Percentiles rank a stretch among this genome's conserved stretches.
Conservation (phyloP, 768 basidiomycete genomes). For the Kwoniella europaea region DNA sequence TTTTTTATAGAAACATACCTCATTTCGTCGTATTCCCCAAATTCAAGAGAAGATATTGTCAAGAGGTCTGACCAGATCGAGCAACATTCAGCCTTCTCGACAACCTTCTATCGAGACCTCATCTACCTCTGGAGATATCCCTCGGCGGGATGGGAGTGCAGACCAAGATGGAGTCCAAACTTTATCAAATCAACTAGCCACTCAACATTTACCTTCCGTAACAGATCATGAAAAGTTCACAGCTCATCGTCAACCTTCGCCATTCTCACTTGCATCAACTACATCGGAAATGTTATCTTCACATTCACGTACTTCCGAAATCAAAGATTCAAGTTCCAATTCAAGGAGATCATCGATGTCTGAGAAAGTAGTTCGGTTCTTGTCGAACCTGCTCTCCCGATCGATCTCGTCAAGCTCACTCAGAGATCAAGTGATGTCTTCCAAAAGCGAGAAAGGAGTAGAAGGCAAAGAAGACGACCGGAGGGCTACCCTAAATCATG, state of each 20-base stretch:
- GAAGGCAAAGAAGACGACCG: neutral
- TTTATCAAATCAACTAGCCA: too few relatives aligned
- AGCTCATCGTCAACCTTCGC: neutral
- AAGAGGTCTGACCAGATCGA: neutral
- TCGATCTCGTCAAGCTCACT: constrained; percentile 9
- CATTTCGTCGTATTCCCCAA: neutral
- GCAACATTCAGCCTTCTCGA: neutral
- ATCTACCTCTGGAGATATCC: too few relatives aligned
- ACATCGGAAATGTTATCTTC: constrained; percentile 3
- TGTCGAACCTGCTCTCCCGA: constrained; percentile 7
- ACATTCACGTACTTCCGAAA: neutral
- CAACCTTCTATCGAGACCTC: neutral
- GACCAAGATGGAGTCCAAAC: neutral
- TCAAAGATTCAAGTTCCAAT: neutral
- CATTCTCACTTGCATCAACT: neutral
- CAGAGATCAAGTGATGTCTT: too few relatives aligned
- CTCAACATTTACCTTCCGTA: neutral
- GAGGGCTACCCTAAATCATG: neutral
- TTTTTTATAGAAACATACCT: neutral
- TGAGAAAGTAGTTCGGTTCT: constrained; percentile 21
- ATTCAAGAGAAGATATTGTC: neutral
- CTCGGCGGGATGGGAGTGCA: too few relatives aligned
- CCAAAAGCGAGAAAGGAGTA: too few relatives aligned
- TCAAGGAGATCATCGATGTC: constrained; percentile 19
- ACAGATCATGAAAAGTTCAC: neutral